Conservation (phyloP, 208 protist species). For the Leishmania martiniquensis region DNA sequence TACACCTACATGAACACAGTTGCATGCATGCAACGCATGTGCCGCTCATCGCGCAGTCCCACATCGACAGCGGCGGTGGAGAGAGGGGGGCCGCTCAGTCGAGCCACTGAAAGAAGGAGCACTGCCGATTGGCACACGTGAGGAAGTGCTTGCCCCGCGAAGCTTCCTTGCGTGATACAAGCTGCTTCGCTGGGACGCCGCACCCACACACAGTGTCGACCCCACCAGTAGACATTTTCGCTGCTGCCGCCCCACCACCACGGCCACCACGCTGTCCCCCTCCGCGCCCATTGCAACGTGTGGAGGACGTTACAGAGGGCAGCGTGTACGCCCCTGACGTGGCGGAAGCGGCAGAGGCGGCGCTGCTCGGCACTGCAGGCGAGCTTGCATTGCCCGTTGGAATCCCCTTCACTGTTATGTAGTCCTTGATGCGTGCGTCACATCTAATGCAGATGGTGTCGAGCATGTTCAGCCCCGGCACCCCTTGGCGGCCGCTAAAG, state of each 20-base stretch:
- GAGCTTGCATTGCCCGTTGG: background rate
- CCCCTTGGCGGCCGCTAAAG: conserved; percentile 63
- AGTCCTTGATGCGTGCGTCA: conserved; percentile 78
- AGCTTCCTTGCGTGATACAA: conserved; percentile 78
- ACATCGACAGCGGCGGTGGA: background rate
- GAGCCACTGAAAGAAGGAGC: conserved; percentile 85
- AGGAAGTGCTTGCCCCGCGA: conserved; percentile 74
- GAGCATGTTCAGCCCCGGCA: conserved; percentile 67
- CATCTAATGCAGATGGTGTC: conserved; percentile 83
- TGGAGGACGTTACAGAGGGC: conserved; percentile 34
- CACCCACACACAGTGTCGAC: conserved; percentile 56
- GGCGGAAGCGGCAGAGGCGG: background rate
- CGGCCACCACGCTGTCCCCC: conserved; percentile 22
- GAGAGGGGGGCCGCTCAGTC: conserved; percentile 44
- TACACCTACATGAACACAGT: background rate
- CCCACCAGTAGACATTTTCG: background rate
- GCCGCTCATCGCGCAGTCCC: background rate
- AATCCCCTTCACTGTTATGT: conserved; percentile 66
- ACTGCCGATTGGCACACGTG: conserved; percentile 68
- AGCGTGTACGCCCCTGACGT: conserved; percentile 45
- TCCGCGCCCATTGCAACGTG: conserved; percentile 8
- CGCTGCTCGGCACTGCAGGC: conserved; percentile 3
- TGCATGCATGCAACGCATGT: no score
- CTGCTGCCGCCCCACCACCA: conserved; percentile 11
- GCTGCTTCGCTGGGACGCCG: conserved; percentile 58